A percentile compares a stretch with the other conserved stretches of the same genome.
Evolutionary conservation across 306 rosid species (phyloP).

Genomic region (Astragalus glycyphyllos): DNA sequence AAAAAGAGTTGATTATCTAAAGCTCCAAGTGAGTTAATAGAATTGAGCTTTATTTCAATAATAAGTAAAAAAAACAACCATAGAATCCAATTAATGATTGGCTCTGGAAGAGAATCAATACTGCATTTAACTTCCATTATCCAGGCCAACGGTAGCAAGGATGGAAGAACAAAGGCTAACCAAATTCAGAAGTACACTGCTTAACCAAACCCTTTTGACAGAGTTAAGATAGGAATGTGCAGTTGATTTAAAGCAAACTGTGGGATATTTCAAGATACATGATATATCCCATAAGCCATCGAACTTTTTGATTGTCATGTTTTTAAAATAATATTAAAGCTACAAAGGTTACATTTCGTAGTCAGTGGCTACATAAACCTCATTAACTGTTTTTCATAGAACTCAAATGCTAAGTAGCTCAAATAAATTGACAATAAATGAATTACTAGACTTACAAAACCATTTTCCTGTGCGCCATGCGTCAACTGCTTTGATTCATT

Average conservation of each 20-base stretch:
- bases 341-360: constrained; percentile 4
- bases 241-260: constrained; percentile 31
- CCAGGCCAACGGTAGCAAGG: constrained; percentile 23
- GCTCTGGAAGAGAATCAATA: constrained; percentile 37
- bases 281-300: constrained; percentile 22
- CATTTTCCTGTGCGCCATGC: constrained; percentile 63
- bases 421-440: constrained; percentile 24
- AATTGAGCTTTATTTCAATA: constrained; percentile 20
- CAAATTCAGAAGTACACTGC: constrained; percentile 20
- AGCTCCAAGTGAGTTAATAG: constrained; percentile 8
- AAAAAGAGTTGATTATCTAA: constrained; percentile 2
- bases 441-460: constrained; percentile 60
- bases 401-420: constrained; percentile 14
- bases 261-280: constrained; percentile 26
- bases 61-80: neutral
- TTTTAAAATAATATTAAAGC: constrained; percentile 18
- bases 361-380: constrained; percentile 11
- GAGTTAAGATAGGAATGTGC: constrained; percentile 31
- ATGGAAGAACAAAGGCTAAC: constrained; percentile 25
- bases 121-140: constrained; percentile 33
- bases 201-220: constrained; percentile 19
- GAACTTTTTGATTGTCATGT: constrained; percentile 14
- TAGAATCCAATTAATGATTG: constrained; percentile 12
- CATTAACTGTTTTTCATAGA: constrained; percentile 28
- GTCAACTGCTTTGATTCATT: constrained; percentile 82